A percentile compares a stretch with the other conserved stretches of the same genome.
phyloP scores from a whole-genome alignment of 2,329 filamentous ascomycete genomes.

The Cryphonectria carpinicola region DNA sequence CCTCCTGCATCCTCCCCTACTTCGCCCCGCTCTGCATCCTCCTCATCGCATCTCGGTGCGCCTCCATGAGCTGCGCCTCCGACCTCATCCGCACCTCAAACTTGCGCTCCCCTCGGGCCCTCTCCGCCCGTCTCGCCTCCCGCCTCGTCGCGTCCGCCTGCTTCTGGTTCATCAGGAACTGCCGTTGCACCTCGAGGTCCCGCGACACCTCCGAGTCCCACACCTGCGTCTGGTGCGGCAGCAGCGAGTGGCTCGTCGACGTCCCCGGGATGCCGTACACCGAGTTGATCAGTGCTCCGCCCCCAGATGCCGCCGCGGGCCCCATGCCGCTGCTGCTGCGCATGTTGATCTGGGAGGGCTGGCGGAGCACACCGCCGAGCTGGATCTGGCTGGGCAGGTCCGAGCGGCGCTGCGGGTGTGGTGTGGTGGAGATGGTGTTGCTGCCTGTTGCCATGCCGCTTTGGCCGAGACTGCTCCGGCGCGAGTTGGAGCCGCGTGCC shows the following conservation, averaged over 20 bases:
- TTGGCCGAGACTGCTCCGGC: not conserved
- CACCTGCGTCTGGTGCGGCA: slow-evolving; percentile 32
- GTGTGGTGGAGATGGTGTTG: slow-evolving; percentile 51
- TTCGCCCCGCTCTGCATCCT: slow-evolving; percentile 68
- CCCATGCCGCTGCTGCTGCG: slow-evolving; percentile 42
- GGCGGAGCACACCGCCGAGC: slow-evolving; percentile 66
- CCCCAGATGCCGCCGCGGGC: not conserved
- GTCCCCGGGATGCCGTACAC: slow-evolving; percentile 28
- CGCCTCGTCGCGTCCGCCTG: slow-evolving; percentile 64
- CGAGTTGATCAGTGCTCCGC: slow-evolving; percentile 24
- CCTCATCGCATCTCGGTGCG: slow-evolving; percentile 78
- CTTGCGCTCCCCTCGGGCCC: slow-evolving; percentile 61
- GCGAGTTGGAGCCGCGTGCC: not conserved
- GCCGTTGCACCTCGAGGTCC: slow-evolving; percentile 59
- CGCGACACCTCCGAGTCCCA: slow-evolving; percentile 49
- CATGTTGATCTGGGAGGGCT: slow-evolving; percentile 67
- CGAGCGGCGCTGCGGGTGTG: slow-evolving; percentile 56
- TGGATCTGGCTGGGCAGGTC: slow-evolving; percentile 50
- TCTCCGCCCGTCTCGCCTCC: slow-evolving; percentile 61
- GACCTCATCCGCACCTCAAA: slow-evolving; percentile 79
- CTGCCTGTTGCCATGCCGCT: slow-evolving; percentile 22
- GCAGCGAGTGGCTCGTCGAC: slow-evolving; percentile 27
- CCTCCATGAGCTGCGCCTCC: slow-evolving; percentile 68
- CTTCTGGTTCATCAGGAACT: slow-evolving; percentile 62
- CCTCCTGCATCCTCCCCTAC: not conserved